Base-by-base conservation (phyloP, 1,139 yeast genomes). In the Eremothecium coryli region DNA sequence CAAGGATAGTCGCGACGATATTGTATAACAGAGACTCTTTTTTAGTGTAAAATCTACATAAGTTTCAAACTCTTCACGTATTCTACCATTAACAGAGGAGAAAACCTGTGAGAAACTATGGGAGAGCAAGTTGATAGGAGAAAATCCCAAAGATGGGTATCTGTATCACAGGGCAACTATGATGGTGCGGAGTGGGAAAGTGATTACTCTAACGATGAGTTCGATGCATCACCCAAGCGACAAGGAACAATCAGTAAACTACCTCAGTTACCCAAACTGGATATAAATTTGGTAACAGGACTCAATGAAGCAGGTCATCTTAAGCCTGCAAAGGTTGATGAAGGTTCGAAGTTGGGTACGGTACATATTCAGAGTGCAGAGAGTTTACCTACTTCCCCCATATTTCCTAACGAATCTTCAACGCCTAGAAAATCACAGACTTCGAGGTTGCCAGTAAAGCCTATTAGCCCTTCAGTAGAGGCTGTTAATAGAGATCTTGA, bases 81-180 rank as follows among this genome's bases (percentile, higher is more conserved):
- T n/a, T n/a, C n/a, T n/a, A n/a, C n/a, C n/a, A n/a, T n/a, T n/a
- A n/a, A n/a, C n/a, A n/a, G n/a, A n/a, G n/a, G n/a, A n/a, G n/a
- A n/a, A n/a, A n/a, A n/a, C n/a, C n/a, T n/a, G n/a, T n/a, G n/a
- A n/a, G n/a, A 7, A 15, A 13, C 28, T 12, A 45, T 43, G 52
- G 23, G 42, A 31, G 56, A 50, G 13, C 48, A 67, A 35, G 67
- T 74, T 36, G 73, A 61, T 21, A 68, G 81, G 51, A 73, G 71
- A 49, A 68, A 69, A 44, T 73, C 79, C n/a, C 66, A 74, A n/a
- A 60, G 82, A 34, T 74, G 81, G 81, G 74, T 64, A 2, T 70
- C 71, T 42, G 76, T 76, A 2, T 60, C 73, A 1, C 70, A 68
- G 17, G 78, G 77, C 3, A 58, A 56, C 22, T 60, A 68, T 12